These are phyloP conservation scores for Holtermannia corniformis DNA, from an alignment of 768 basidiomycete genomes.

Conservation along the genomic window DNA sequence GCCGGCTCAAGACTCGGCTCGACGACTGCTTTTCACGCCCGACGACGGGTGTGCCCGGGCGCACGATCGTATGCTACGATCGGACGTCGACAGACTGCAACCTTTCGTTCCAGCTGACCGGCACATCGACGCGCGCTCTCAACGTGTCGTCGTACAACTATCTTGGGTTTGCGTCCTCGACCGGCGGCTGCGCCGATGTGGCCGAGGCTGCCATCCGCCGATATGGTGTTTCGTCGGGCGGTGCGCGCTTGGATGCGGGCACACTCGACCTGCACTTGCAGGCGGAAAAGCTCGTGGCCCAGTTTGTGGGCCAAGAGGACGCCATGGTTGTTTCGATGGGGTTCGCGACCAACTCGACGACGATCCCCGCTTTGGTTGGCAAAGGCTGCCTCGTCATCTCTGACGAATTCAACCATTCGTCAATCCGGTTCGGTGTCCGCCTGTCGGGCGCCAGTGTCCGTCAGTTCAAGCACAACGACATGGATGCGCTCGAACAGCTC, in stretches of 20 bases:
- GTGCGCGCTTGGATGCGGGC: slow-evolving; percentile 73
- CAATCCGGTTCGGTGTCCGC: slow-evolving; percentile 84
- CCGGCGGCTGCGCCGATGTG: slow-evolving; percentile 87
- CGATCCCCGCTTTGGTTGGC: slow-evolving; percentile 77
- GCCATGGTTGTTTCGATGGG: slow-evolving; percentile 79
- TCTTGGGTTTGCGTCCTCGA: slow-evolving; percentile 90
- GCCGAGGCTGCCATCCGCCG: slow-evolving; percentile 72
- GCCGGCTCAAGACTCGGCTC: slow-evolving; percentile 83
- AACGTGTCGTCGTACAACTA: slow-evolving; percentile 99
- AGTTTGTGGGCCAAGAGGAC: slow-evolving; percentile 83
- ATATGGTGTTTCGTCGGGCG: slow-evolving; percentile 71
- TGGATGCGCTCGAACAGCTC: slow-evolving; percentile 66
- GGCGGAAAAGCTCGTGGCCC: slow-evolving; percentile 76
- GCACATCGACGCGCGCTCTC: slow-evolving; percentile 69
- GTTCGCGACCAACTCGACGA: slow-evolving; percentile 50
- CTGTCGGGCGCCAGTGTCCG: slow-evolving; percentile 79
- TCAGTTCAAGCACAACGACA: slow-evolving; percentile 96
- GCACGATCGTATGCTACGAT: slow-evolving; percentile 78
- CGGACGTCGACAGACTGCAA: slow-evolving; percentile 75
- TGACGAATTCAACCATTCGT: slow-evolving; percentile 93
- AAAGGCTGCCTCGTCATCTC: slow-evolving; percentile 93
- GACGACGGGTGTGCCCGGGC: slow-evolving; percentile 87
- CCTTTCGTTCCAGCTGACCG: slow-evolving; percentile 62
- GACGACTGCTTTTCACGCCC: slow-evolving; percentile 93
- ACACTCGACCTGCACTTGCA: slow-evolving; percentile 70